Conservation (phyloP, 805 yeast genomes). For the Ogataea ramenticola region DNA sequence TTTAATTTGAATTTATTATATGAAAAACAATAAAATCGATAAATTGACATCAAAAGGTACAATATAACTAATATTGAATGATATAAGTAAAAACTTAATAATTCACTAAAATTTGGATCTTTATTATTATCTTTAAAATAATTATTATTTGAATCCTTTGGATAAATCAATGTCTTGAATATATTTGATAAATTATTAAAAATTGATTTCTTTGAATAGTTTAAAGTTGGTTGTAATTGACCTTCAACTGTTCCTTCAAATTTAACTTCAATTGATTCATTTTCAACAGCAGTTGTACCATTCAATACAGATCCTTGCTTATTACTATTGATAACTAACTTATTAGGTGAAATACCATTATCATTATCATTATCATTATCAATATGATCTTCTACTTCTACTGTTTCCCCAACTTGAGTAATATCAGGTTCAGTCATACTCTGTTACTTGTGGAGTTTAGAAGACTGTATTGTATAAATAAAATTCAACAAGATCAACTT, state of each 20-base stretch:
- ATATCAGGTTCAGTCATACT: too few relatives aligned
- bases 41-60: conserved; percentile 49
- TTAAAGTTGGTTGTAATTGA: conserved; percentile 10
- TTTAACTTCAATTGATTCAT: not conserved
- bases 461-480: too few relatives aligned
- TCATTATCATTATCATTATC: too few relatives aligned
- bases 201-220: conserved; percentile 12
- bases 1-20: conserved; percentile 48
- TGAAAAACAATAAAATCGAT: conserved; percentile 43
- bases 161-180: conserved; percentile 13
- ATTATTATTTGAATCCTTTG: conserved; percentile 2
- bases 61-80: conserved; percentile 44
- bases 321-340: not conserved
- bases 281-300: not conserved
- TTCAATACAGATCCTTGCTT: not conserved
- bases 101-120: conserved; percentile 1
- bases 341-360: not conserved
- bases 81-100: conserved; percentile 27
- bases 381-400: too few relatives aligned
- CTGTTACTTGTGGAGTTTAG: too few relatives aligned
- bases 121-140: not conserved
- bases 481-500: too few relatives aligned
- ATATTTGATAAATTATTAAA: conserved; percentile 12
- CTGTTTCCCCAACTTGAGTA: too few relatives aligned
- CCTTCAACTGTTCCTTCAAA: not conserved